Evolutionary conservation across 73 alveolate genomes (phyloP), one percentile per base, ranked within the genome.

Genomic region (Stentor coeruleus): DNA sequence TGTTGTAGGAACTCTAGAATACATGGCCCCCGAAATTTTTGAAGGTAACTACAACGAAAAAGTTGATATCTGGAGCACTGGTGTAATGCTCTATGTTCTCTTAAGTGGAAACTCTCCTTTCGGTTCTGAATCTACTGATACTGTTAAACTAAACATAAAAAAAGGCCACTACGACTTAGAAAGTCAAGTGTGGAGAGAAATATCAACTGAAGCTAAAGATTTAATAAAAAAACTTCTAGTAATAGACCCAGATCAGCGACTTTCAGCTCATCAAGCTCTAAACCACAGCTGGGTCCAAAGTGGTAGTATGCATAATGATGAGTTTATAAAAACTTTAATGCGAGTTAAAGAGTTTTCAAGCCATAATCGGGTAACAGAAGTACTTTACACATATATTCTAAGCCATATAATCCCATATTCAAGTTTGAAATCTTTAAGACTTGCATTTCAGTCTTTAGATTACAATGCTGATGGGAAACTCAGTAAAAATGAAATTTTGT

Each of bases 21-120:
- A 58, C 76, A 59, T 79, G 82, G 94, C 94, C 30, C 94, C 94
- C 2, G 94, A 88, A 81, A 77, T 86, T 30, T 15, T 39, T 73
- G 33, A 20, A 58, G 38, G 82, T 35, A 41, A 42, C 37, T 92
- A 92, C 59, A 87, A 87, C 81, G 89, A 87, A 73, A 82, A 89
- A 58, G 81, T 91, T 49, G 97, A 92, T 87, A 77, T 91, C 39
- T 89, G 95, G 95, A 74, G 90, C 33, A 41, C 59, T 3, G 95
- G 95, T 38, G 88, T 89, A 3, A 72, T 89, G 3, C 55, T 87
- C 38, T 87, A 86, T 49, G 59, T 87, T n/a, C 35, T 89, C 59
- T 59, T 89, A 3, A 66, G 88, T 41, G 95, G 95, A 6, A 66
- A 80, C 35, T 91, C 95, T 4, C 95, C 95, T 6, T 89, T 89